phyloP scores from a whole-genome alignment of 2,329 filamentous ascomycete species.

The Parascedosporium putredinis region DNA sequence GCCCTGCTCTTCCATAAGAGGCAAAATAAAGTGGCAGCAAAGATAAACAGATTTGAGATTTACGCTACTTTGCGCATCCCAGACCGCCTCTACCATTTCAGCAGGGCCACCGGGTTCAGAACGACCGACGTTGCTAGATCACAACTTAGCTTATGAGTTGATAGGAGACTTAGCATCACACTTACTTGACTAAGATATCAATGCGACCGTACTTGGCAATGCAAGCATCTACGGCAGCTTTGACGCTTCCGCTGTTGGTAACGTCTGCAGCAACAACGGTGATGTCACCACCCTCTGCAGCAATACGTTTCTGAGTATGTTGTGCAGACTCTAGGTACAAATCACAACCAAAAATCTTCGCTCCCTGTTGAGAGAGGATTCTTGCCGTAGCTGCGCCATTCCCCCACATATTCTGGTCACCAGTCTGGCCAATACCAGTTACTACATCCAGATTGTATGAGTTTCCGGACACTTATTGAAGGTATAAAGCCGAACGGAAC shows the following conservation, averaged over 20 bases:
- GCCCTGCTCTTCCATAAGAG: slow-evolving; percentile 11
- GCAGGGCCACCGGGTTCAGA: slow-evolving; percentile 3
- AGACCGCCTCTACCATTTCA: slow-evolving; percentile 7
- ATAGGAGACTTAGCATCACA: neutral
- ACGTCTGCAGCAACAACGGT: too few relatives aligned
- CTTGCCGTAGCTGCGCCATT: too few relatives aligned
- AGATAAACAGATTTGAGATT: slow-evolving; percentile 12
- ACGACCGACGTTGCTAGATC: neutral
- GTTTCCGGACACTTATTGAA: too few relatives aligned
- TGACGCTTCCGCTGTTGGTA: neutral
- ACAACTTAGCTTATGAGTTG: neutral
- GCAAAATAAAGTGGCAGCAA: slow-evolving; percentile 9
- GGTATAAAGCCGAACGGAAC: too few relatives aligned
- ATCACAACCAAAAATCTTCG: too few relatives aligned
- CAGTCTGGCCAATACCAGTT: too few relatives aligned
- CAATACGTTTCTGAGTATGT: too few relatives aligned
- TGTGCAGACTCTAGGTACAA: too few relatives aligned
- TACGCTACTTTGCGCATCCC: slow-evolving; percentile 8
- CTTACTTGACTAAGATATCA: neutral
- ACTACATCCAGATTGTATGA: too few relatives aligned
- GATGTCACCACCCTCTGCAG: too few relatives aligned
- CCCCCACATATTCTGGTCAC: too few relatives aligned
- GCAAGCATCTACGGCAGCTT: neutral
- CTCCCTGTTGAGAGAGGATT: too few relatives aligned
- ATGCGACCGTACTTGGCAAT: neutral